Conservation (phyloP, 2,329 filamentous ascomycete genomes). For the Zymoseptoria ardabiliae region DNA sequence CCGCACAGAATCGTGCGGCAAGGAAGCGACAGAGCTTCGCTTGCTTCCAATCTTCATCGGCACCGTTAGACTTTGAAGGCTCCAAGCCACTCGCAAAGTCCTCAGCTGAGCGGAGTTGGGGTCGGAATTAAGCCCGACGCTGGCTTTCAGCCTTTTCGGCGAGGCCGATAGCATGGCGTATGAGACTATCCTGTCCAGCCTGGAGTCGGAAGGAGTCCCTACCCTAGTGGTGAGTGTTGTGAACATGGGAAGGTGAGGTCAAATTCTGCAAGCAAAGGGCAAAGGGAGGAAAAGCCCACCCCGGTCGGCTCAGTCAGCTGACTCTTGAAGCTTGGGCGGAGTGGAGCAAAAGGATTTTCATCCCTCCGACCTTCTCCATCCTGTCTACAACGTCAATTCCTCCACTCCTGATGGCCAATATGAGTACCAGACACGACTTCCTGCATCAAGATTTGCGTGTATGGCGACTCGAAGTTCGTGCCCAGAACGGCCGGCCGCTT, state of each 20-base stretch:
- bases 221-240: neutral
- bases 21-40: neutral
- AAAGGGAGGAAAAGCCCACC: neutral
- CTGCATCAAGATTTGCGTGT: neutral
- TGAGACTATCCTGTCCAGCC: neutral
- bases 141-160: neutral
- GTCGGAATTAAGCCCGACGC: neutral
- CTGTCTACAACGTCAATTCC: neutral
- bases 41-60: neutral
- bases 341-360: neutral
- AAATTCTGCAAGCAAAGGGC: neutral
- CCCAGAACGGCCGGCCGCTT: neutral
- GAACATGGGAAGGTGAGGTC: neutral
- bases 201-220: too few species aligned
- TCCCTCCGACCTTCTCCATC: neutral
- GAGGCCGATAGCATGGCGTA: neutral
- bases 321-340: neutral
- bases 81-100: neutral
- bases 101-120: neutral
- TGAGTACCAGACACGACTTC: neutral
- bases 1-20: too few species aligned
- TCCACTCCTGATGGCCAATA: neutral
- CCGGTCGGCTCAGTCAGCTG: neutral
- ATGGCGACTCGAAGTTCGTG: neutral
- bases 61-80: neutral